These are phyloP conservation scores for Suhomyces vadensis DNA, from an alignment of 805 yeast genomes.

Conservation along the genomic window DNA sequence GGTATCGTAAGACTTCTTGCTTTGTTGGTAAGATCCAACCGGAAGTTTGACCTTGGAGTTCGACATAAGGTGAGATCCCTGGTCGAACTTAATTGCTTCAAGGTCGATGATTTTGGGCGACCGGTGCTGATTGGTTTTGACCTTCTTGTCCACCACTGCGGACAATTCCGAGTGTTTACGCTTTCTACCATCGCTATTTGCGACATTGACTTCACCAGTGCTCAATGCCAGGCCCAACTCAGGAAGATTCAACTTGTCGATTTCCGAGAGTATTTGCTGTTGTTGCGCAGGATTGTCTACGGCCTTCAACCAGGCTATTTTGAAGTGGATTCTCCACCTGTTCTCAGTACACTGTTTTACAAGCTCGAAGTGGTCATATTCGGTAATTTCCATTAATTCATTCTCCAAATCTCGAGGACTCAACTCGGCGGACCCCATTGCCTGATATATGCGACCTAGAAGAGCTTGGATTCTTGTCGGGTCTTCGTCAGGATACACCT, in stretches of 20 bases:
- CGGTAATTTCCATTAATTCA: slow-evolving; percentile 53
- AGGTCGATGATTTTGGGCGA: slow-evolving; percentile 62
- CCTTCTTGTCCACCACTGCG: slow-evolving; percentile 14
- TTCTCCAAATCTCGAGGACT: slow-evolving; percentile 51
- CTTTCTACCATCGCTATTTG: slow-evolving; percentile 17
- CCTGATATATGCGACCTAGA: slow-evolving; percentile 39
- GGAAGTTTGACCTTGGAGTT: slow-evolving; percentile 73
- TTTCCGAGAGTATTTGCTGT: slow-evolving; percentile 37
- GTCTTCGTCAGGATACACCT: slow-evolving; percentile 37
- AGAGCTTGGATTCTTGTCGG: slow-evolving; percentile 35
- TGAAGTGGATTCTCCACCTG: slow-evolving; percentile 54
- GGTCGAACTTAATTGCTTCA: slow-evolving; percentile 62
- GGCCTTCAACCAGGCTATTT: slow-evolving; percentile 39
- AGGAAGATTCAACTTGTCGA: slow-evolving; percentile 45
- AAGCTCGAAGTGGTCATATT: slow-evolving; percentile 51
- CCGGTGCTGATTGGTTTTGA: slow-evolving; percentile 19
- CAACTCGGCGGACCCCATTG: slow-evolving; percentile 39
- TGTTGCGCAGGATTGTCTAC: slow-evolving; percentile 6
- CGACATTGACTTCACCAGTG: slow-evolving; percentile 5
- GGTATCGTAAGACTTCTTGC: slow-evolving; percentile 76
- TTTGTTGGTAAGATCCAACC: slow-evolving; percentile 76
- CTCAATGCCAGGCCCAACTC: slow-evolving; percentile 43
- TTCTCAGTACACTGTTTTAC: slow-evolving; percentile 52
- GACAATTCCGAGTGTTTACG: slow-evolving; percentile 16
- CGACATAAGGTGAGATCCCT: slow-evolving; percentile 70